phyloP scores from a whole-genome alignment of 1,284 basidiomycete genomes.

The Apiotrichum gracile region DNA sequence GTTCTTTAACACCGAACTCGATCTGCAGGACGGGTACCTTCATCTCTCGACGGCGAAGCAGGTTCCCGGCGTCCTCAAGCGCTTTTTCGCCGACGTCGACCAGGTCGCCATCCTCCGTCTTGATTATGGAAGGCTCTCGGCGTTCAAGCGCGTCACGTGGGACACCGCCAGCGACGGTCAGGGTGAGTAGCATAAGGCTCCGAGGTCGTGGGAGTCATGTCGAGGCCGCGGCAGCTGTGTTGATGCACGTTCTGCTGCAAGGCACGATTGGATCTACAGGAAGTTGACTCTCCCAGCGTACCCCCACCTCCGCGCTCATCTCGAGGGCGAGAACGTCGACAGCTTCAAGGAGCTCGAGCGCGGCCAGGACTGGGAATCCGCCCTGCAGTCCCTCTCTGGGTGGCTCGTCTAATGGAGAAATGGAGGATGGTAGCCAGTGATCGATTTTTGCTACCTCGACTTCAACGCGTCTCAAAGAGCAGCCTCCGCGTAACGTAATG shows the following conservation, averaged over 20 bases:
- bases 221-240: no score
- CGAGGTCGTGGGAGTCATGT: no score
- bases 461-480: no score
- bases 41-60: constrained; percentile 60
- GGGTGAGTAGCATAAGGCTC: constrained; percentile 22
- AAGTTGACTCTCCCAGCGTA: constrained; percentile 1
- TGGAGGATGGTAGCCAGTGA: no score
- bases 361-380: constrained; percentile 42
- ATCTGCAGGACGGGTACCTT: constrained; percentile 53
- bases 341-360: constrained; percentile 44
- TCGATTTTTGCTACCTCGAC: no score
- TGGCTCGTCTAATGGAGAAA: constrained; percentile 9
- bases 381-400: constrained; percentile 22
- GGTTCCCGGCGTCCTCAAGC: constrained; percentile 53
- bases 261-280: no score
- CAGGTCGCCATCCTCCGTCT: constrained; percentile 54
- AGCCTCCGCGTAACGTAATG: no score
- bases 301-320: constrained; percentile 51
- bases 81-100: constrained; percentile 53
- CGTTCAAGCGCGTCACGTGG: constrained; percentile 38
- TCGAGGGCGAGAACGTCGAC: constrained; percentile 51
- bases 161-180: constrained; percentile 26
- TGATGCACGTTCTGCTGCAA: no score
- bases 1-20: constrained; percentile 35
- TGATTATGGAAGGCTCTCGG: constrained; percentile 29